phyloP scores from a whole-genome alignment of 257 asterid species.

The Gynochthodes officinalis region DNA sequence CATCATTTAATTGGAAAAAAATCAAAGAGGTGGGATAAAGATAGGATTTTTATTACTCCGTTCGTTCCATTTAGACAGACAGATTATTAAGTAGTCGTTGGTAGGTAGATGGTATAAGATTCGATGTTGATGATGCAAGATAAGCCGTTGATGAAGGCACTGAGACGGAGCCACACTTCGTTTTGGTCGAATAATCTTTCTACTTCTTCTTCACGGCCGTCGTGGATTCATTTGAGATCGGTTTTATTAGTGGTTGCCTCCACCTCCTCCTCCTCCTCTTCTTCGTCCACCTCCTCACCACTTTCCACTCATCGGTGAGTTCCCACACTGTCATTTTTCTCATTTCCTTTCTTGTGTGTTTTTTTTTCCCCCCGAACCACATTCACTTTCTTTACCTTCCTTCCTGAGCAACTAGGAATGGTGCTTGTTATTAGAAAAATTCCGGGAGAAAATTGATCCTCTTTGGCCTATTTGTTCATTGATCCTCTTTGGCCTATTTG shows the following conservation, averaged over 20 bases:
- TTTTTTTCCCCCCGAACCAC: background rate
- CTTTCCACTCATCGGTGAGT: conserved; percentile 69
- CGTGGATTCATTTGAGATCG: conserved; percentile 75
- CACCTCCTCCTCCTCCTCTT: conserved; percentile 55
- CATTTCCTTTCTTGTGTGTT: too few relatives aligned
- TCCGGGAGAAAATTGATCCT: too few relatives aligned
- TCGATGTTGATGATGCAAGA: conserved; percentile 65
- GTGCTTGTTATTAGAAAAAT: too few relatives aligned
- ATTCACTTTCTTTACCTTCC: conserved; percentile 3
- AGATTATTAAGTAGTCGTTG: background rate
- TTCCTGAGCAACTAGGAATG: background rate
- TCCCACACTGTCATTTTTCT: conserved; percentile 26
- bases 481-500: too few relatives aligned
- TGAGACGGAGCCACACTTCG: conserved; percentile 71
- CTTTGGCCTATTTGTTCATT: too few relatives aligned
- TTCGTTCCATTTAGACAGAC: too few relatives aligned
- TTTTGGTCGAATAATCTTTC: conserved; percentile 32
- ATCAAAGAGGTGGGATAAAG: background rate
- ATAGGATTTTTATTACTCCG: background rate
- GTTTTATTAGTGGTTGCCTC: conserved; percentile 66
- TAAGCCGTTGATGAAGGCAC: conserved; percentile 55
- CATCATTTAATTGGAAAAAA: background rate
- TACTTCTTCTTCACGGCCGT: conserved; percentile 52
- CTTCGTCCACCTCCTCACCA: conserved; percentile 43
- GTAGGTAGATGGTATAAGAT: background rate